phyloP scores from a whole-genome alignment of 164 flowering plant genomes.

The Vitis riparia region DNA sequence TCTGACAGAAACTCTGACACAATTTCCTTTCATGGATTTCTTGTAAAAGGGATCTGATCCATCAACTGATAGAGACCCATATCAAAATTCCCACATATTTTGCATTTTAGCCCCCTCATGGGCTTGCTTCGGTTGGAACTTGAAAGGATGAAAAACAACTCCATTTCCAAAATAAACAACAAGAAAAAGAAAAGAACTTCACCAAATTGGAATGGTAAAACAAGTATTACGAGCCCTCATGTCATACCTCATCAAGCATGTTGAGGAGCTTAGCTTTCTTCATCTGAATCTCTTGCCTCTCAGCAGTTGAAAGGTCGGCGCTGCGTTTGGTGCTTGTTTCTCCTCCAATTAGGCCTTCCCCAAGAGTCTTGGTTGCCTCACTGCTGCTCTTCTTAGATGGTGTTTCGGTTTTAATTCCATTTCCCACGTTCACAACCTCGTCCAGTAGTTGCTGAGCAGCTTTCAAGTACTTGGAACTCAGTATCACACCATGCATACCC shows the following conservation, averaged over 20 bases:
- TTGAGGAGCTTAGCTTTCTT: slow-evolving; percentile 88
- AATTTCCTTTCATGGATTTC: too few relatives aligned
- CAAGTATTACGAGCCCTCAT: too few relatives aligned
- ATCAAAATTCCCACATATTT: too few relatives aligned
- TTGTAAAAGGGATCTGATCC: too few relatives aligned
- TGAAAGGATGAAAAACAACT: too few relatives aligned
- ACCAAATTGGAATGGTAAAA: too few relatives aligned
- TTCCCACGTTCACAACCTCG: slow-evolving; percentile 83
- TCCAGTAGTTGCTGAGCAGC: slow-evolving; percentile 86
- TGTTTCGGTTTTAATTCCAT: slow-evolving; percentile 34
- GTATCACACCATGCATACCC: slow-evolving; percentile 61
- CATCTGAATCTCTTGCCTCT: slow-evolving; percentile 95
- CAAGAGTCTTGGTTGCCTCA: slow-evolving; percentile 3
- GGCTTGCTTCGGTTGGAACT: too few relatives aligned
- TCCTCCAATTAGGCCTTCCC: slow-evolving; percentile 41
- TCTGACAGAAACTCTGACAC: too few relatives aligned
- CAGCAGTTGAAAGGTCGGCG: slow-evolving; percentile 68
- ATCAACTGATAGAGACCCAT: too few relatives aligned
- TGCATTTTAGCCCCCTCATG: too few relatives aligned
- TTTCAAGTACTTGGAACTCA: slow-evolving; percentile 90
- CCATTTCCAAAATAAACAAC: too few relatives aligned
- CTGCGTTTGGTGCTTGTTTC: slow-evolving; percentile 35
- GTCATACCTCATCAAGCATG: slow-evolving; percentile 94
- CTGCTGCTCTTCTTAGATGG: slow-evolving; percentile 22
- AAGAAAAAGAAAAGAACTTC: too few relatives aligned